Percentiles rank a stretch among this genome's conserved stretches.
Conservation (phyloP, 345 rosid species). For the Carallia brachiata region DNA sequence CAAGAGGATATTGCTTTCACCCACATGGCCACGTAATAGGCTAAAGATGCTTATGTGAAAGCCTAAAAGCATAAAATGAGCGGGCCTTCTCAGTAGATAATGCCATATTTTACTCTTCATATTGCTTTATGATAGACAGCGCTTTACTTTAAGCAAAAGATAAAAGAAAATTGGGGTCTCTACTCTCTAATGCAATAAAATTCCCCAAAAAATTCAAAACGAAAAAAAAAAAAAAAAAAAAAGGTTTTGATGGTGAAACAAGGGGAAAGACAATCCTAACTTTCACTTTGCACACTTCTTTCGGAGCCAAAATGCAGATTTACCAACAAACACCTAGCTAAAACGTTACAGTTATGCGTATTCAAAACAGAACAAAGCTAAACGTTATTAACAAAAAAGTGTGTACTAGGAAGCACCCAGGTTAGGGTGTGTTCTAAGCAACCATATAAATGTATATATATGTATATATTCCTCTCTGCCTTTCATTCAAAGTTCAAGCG, state of each 20-base stretch:
- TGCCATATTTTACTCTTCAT: conserved; percentile 64
- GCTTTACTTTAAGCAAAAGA: conserved; percentile 54
- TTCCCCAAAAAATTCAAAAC: conserved; percentile 8
- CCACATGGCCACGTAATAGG: conserved; percentile 60
- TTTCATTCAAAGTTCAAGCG: conserved; percentile 37
- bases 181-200: conserved; percentile 15
- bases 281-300: conserved; percentile 38
- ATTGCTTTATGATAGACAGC: conserved; percentile 35
- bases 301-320: conserved; percentile 6
- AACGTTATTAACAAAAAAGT: conserved; percentile 15
- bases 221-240: neutral
- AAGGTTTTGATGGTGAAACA: conserved; percentile 39
- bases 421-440: conserved; percentile 39
- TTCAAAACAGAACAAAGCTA: conserved; percentile 8
- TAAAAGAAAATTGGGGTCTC: conserved; percentile 5
- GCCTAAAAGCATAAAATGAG: conserved; percentile 55
- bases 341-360: too few species aligned
- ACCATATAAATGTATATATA: conserved; percentile 2
- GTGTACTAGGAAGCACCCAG: neutral
- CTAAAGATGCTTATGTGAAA: conserved; percentile 51
- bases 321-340: too few species aligned
- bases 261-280: conserved; percentile 35
- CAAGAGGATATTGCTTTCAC: conserved; percentile 35
- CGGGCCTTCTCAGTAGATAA: conserved; percentile 63
- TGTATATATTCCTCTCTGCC: conserved; percentile 18